A percentile compares a stretch with the other conserved stretches of the same genome.
These are phyloP conservation scores for Pseudogymnoascus pannorum DNA, from an alignment of 2,329 filamentous ascomycete species.

Conservation along the genomic window DNA sequence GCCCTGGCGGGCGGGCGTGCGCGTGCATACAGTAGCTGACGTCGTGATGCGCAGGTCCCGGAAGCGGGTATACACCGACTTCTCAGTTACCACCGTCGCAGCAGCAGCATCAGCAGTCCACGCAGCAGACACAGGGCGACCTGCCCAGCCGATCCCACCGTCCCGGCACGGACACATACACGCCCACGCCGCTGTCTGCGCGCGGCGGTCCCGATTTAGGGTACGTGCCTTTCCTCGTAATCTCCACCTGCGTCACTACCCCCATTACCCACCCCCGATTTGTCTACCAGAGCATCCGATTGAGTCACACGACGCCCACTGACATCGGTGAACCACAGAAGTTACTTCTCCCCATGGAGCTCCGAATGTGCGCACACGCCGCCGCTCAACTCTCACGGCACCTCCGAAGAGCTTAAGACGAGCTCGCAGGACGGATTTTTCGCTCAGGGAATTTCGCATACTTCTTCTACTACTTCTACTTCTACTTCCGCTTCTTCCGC, in stretches of 20 bases:
- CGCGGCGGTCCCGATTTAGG: background rate
- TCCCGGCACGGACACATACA: background rate
- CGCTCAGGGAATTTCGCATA: background rate
- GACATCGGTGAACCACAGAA: background rate
- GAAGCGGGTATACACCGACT: background rate
- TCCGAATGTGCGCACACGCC: background rate
- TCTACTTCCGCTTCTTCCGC: background rate
- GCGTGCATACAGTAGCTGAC: background rate
- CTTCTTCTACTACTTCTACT: background rate
- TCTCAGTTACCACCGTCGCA: background rate
- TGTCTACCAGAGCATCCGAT: background rate
- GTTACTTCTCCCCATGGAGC: background rate
- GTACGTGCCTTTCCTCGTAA: background rate
- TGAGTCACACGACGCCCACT: background rate
- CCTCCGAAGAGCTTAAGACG: background rate
- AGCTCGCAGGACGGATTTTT: background rate
- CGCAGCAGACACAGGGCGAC: background rate
- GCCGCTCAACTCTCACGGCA: background rate
- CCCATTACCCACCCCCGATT: background rate
- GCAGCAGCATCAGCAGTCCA: background rate
- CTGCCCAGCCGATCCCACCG: background rate
- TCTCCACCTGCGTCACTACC: background rate
- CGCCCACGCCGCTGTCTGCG: background rate
- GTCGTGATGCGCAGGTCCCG: background rate
- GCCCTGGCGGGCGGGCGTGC: background rate